A percentile compares a stretch with the other conserved stretches of the same genome.
These are phyloP conservation scores for Zygosaccharomyces bailii DNA, from an alignment of 805 yeast genomes.

Conservation along the genomic window DNA sequence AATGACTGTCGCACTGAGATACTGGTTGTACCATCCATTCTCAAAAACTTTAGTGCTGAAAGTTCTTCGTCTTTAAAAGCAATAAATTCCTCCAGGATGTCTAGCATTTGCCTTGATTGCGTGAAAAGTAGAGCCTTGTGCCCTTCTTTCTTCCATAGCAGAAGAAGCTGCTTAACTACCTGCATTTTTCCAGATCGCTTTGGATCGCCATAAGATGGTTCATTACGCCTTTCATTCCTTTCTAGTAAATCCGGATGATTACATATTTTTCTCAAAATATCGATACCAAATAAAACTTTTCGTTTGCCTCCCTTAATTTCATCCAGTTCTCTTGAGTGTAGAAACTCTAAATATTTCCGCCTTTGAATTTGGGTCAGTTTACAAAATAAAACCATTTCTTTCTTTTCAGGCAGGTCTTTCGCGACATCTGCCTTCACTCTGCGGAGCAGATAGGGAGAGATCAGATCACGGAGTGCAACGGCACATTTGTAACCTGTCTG, in stretches of 20 bases:
- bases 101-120: slow-evolving; percentile 92
- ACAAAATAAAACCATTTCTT: slow-evolving; percentile 92
- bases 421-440: slow-evolving; percentile 94
- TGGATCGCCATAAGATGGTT: slow-evolving; percentile 51
- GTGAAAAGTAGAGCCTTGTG: slow-evolving; percentile 84
- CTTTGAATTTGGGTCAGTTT: slow-evolving; percentile 75
- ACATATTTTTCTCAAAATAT: slow-evolving; percentile 84
- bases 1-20: slow-evolving; percentile 70
- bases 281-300: slow-evolving; percentile 86
- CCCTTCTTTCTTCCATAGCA: slow-evolving; percentile 71
- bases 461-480: slow-evolving; percentile 78
- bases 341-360: slow-evolving; percentile 66
- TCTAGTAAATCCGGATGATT: slow-evolving; percentile 89
- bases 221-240: slow-evolving; percentile 35
- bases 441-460: slow-evolving; percentile 83
- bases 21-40: slow-evolving; percentile 95
- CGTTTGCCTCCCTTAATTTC: slow-evolving; percentile 72
- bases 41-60: slow-evolving; percentile 48
- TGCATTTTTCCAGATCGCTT: slow-evolving; percentile 83
- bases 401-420: slow-evolving; percentile 85
- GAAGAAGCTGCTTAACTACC: slow-evolving; percentile 71
- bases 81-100: slow-evolving; percentile 72
- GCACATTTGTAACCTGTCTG: slow-evolving; percentile 97
- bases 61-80: slow-evolving; percentile 37
- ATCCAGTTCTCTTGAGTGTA: slow-evolving; percentile 69